Conservation (phyloP, 306 rosid genomes). For the Cicer arietinum region DNA sequence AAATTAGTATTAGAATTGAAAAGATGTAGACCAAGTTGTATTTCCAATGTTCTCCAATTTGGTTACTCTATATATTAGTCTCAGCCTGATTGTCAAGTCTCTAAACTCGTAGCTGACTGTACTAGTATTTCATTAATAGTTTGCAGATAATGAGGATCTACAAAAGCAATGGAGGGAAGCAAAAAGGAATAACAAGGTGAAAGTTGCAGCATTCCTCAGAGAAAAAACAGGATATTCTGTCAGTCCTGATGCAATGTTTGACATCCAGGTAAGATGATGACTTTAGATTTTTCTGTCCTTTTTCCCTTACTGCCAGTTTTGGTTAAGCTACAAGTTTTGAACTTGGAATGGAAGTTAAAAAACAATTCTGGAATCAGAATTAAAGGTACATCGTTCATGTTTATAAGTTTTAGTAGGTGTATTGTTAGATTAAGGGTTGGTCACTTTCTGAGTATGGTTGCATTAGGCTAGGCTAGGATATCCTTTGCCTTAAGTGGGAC, state of each 20-base stretch:
- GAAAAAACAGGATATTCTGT: constrained; percentile 91
- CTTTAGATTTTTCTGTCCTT: constrained; percentile 24
- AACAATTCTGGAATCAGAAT: constrained; percentile 7
- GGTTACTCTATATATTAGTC: constrained; percentile 35
- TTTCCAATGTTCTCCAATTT: constrained; percentile 32
- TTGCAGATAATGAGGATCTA: constrained; percentile 81
- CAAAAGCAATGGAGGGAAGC: constrained; percentile 88
- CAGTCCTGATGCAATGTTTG: constrained; percentile 93
- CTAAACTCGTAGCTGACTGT: constrained; percentile 42
- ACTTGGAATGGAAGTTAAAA: constrained; percentile 32
- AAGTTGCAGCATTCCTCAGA: constrained; percentile 73
- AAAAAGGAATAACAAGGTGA: constrained; percentile 81
- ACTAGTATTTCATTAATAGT: constrained; percentile 55
- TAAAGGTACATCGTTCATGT: constrained; percentile 7
- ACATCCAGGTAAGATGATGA: constrained; percentile 77
- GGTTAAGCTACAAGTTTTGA: constrained; percentile 28
- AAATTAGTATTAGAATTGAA: constrained; percentile 28
- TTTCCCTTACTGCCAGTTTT: constrained; percentile 7
- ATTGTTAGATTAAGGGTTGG: background rate
- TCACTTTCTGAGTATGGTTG: background rate
- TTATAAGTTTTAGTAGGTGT: constrained; percentile 12
- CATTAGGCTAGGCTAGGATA: background rate
- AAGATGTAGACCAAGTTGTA: constrained; percentile 2
- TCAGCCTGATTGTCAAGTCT: constrained; percentile 36
- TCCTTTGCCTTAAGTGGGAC: background rate